A percentile compares a stretch with the other conserved stretches of the same genome.
These are phyloP conservation scores for Phytopythium chamaehyphon DNA, from an alignment of 352 stramenopile genomes.

Conservation along the genomic window DNA sequence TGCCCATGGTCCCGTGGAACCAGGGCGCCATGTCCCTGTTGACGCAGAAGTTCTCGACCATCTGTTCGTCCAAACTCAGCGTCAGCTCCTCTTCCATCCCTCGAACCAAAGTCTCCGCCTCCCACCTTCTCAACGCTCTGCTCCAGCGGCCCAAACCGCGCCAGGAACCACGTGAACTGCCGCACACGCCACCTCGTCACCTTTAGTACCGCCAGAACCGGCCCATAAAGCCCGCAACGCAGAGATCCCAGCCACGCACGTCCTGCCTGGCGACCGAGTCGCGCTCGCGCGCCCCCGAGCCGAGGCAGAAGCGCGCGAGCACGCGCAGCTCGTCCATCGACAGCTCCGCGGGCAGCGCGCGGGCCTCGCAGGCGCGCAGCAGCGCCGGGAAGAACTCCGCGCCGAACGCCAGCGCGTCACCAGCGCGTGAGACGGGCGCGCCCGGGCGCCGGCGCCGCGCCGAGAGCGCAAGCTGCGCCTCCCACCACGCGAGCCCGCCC, in stretches of 20 bases:
- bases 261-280: conserved; percentile 42
- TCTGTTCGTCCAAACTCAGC: not conserved
- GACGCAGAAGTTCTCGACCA: conserved; percentile 57
- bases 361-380: conserved; percentile 29
- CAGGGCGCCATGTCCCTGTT: conserved; percentile 60
- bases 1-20: conserved; percentile 65
- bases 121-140: conserved; percentile 39
- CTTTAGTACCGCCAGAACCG: not conserved
- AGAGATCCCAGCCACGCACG: conserved; percentile 11
- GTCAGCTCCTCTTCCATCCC: not conserved
- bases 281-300: conserved; percentile 29
- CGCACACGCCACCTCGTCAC: conserved; percentile 1
- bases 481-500: conserved; percentile 30
- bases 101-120: not conserved
- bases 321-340: conserved; percentile 59
- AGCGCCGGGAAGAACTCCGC: conserved; percentile 50
- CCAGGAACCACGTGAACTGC: conserved; percentile 59
- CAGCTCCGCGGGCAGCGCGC: conserved; percentile 26
- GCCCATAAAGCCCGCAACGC: not conserved
- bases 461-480: conserved; percentile 6
- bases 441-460: not conserved
- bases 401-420: conserved; percentile 22
- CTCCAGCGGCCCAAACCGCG: conserved; percentile 69
- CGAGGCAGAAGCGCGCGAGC: conserved; percentile 51
- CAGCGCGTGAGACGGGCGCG: not conserved